These are phyloP conservation scores for Spiraea crenata DNA, from an alignment of 331 rosid genomes.

Conservation along the genomic window DNA sequence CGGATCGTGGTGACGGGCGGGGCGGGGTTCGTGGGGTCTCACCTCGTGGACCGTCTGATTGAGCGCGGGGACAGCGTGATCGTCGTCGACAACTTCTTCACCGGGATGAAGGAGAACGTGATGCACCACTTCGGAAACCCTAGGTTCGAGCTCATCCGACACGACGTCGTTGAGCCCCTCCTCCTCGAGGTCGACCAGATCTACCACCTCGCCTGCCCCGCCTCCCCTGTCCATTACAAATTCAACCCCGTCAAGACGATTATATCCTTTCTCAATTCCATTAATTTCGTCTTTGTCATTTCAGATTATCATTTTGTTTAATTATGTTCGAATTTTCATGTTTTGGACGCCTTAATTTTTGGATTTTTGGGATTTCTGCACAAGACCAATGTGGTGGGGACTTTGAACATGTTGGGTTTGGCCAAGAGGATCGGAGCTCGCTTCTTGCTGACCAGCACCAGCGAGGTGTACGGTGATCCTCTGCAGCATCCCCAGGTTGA, in stretches of 20 bases:
- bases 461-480: conserved; percentile 97
- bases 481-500: conserved; percentile 95
- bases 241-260: conserved; percentile 96
- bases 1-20: conserved; percentile 94
- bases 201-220: conserved; percentile 97
- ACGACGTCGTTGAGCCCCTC: conserved; percentile 94
- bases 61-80: conserved; percentile 85
- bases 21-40: conserved; percentile 92
- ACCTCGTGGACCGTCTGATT: conserved; percentile 81
- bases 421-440: conserved; percentile 88
- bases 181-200: conserved; percentile 93
- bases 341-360: conserved; percentile 44
- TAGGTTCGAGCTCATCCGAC: conserved; percentile 81
- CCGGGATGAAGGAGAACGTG: conserved; percentile 82
- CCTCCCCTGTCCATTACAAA: conserved; percentile 94
- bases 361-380: conserved; percentile 19
- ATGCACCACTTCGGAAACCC: conserved; percentile 92
- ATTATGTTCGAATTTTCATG: not conserved
- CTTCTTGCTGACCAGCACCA: conserved; percentile 83
- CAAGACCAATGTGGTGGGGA: conserved; percentile 97
- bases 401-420: conserved; percentile 85
- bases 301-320: not conserved
- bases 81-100: conserved; percentile 90
- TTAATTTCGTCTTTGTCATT: not conserved
- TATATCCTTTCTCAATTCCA: conserved; percentile 57